Conservation (phyloP, 768 basidiomycete genomes). For the Pilatotrama ljubarskyi region DNA sequence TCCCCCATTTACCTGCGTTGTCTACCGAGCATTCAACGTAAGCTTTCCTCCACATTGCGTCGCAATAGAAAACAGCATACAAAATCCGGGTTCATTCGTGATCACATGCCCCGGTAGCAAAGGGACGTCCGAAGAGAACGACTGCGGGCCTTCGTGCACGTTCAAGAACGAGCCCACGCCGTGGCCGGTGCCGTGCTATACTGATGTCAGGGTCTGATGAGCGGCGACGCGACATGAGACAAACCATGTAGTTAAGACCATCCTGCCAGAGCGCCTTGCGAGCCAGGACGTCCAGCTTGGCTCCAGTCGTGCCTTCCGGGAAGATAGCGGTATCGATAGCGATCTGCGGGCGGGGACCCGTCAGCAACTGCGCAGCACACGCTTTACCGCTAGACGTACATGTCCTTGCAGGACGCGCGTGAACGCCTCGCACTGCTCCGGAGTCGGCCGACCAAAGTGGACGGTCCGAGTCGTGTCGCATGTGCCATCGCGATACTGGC, state of each 20-base stretch:
- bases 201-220: neutral
- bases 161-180: conserved; percentile 87
- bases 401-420: conserved; percentile 97
- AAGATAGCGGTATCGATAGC: conserved; percentile 89
- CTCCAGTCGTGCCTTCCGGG: conserved; percentile 86
- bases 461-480: conserved; percentile 81
- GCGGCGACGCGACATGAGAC: conserved; percentile 28
- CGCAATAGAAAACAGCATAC: conserved; percentile 43
- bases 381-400: conserved; percentile 51
- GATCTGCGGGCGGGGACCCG: conserved; percentile 50
- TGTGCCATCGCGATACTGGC: conserved; percentile 87
- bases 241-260: conserved; percentile 75
- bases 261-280: conserved; percentile 86
- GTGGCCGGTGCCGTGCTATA: conserved; percentile 87
- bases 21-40: conserved; percentile 39
- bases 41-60: neutral
- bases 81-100: conserved; percentile 94
- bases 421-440: conserved; percentile 87
- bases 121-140: conserved; percentile 68
- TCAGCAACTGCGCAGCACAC: conserved; percentile 4
- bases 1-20: conserved; percentile 78
- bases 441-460: conserved; percentile 85
- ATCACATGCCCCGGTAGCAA: conserved; percentile 87
- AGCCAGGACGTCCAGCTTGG: conserved; percentile 85
- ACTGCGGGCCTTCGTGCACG: conserved; percentile 83